phyloP scores from a whole-genome alignment of 2,329 filamentous ascomycete genomes.

The Fusarium nodosum region DNA sequence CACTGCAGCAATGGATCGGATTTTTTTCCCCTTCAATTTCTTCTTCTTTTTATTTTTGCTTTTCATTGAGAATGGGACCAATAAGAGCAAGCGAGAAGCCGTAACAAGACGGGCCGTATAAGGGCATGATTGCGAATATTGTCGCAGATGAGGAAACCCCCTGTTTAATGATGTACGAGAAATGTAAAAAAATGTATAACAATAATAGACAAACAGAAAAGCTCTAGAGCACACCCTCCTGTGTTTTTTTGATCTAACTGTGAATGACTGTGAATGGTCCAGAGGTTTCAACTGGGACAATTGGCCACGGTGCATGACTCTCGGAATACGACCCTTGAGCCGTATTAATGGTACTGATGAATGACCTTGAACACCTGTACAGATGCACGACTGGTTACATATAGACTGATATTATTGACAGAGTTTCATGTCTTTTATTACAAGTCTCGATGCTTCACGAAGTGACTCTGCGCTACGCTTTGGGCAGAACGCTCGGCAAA shows the following conservation, averaged over 20 bases:
- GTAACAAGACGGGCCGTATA: background rate
- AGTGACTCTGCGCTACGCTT: background rate
- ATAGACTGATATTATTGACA: background rate
- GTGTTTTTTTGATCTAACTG: background rate
- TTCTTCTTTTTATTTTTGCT: background rate
- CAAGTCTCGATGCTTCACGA: background rate
- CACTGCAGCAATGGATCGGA: background rate
- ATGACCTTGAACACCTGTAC: background rate
- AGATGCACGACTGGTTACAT: background rate
- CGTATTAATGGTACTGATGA: background rate
- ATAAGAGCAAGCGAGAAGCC: background rate
- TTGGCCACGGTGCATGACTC: background rate
- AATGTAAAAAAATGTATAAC: conserved; percentile 11
- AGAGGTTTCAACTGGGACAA: background rate
- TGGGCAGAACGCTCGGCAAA: background rate
- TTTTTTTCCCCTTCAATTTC: background rate
- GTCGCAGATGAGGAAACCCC: background rate
- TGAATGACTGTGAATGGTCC: background rate
- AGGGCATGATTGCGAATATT: background rate
- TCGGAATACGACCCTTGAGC: background rate
- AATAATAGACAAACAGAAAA: conserved; percentile 5
- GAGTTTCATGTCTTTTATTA: background rate
- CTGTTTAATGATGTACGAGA: conserved; percentile 8
- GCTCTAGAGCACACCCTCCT: background rate
- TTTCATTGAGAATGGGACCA: background rate